A percentile compares a stretch with the other conserved stretches of the same genome.
Conservation (phyloP, 2,329 filamentous ascomycete genomes). For the Aspergillus proliferans region DNA sequence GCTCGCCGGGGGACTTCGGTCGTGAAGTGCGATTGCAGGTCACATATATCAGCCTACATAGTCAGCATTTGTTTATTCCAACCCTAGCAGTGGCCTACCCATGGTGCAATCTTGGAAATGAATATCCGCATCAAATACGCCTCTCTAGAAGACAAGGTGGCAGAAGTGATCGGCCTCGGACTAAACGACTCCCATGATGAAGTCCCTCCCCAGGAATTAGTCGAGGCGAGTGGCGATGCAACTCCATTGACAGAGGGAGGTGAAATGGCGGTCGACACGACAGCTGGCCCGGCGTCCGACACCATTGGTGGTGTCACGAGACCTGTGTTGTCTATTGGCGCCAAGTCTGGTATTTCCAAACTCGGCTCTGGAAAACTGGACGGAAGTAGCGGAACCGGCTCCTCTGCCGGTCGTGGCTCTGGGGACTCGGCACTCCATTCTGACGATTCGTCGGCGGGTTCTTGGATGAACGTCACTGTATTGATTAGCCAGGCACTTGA, state of each 20-base stretch:
- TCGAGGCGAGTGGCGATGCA: conserved; percentile 11
- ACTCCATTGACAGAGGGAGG: conserved; percentile 2
- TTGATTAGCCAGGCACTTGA: too few species aligned
- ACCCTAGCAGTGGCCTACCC: conserved; percentile 17
- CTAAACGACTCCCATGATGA: conserved; percentile 10
- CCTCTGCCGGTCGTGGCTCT: neutral
- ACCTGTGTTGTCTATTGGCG: neutral
- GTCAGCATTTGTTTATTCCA: neutral
- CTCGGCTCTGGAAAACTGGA: neutral
- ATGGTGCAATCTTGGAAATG: conserved; percentile 28
- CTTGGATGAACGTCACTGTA: conserved; percentile 24
- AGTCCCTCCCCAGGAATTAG: conserved; percentile 9
- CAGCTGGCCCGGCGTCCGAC: conserved; percentile 3
- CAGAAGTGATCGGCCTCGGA: conserved; percentile 4
- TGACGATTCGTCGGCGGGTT: conserved; percentile 12
- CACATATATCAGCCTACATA: conserved; percentile 28
- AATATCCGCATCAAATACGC: conserved; percentile 29
- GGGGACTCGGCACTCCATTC: conserved; percentile 2
- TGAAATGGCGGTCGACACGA: conserved; percentile 10
- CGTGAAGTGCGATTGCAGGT: conserved; percentile 35
- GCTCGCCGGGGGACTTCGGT: conserved; percentile 44
- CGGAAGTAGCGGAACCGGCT: neutral
- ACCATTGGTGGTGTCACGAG: conserved; percentile 2
- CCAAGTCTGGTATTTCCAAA: neutral
- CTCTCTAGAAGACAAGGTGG: conserved; percentile 22